A percentile compares a stretch with the other conserved stretches of the same genome.
phyloP scores from a whole-genome alignment of 2,329 filamentous ascomycete genomes.

The Sclerotinia subarctica region DNA sequence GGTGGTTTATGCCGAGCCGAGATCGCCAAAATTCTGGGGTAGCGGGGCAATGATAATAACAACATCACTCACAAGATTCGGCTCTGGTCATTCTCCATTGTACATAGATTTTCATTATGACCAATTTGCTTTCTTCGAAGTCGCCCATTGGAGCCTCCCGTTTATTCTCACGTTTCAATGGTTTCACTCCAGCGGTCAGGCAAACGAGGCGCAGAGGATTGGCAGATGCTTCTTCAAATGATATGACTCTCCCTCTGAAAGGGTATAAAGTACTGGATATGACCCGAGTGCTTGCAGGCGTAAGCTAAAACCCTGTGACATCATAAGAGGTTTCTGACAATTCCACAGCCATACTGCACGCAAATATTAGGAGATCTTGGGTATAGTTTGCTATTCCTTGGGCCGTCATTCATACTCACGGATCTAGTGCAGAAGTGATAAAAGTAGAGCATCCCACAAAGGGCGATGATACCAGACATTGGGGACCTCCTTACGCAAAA shows the following conservation, averaged over 20 bases:
- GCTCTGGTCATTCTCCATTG: constrained; percentile 7
- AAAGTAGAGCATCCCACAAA: constrained; percentile 92
- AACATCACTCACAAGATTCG: not conserved
- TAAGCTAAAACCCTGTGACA: constrained; percentile 47
- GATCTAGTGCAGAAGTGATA: constrained; percentile 81
- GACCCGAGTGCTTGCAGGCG: constrained; percentile 92
- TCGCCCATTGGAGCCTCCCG: constrained; percentile 28
- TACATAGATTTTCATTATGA: constrained; percentile 24
- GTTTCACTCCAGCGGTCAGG: constrained; percentile 14
- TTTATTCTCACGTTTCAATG: constrained; percentile 26
- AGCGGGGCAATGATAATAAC: constrained; percentile 19
- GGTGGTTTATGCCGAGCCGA: constrained; percentile 14
- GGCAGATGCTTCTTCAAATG: constrained; percentile 29
- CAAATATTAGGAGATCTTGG: constrained; percentile 95
- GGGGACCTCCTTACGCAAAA: constrained; percentile 90
- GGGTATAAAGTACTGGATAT: constrained; percentile 92
- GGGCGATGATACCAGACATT: constrained; percentile 91
- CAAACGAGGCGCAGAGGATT: constrained; percentile 27
- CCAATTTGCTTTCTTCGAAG: constrained; percentile 18
- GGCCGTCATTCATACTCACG: constrained; percentile 21
- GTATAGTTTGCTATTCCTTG: constrained; percentile 48
- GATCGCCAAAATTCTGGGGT: constrained; percentile 22
- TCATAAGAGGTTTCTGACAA: constrained; percentile 7
- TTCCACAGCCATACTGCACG: constrained; percentile 82
- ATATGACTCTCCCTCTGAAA: constrained; percentile 64